Conservation (phyloP, 2,329 filamentous ascomycete species). For the Grosmannia serpens region DNA sequence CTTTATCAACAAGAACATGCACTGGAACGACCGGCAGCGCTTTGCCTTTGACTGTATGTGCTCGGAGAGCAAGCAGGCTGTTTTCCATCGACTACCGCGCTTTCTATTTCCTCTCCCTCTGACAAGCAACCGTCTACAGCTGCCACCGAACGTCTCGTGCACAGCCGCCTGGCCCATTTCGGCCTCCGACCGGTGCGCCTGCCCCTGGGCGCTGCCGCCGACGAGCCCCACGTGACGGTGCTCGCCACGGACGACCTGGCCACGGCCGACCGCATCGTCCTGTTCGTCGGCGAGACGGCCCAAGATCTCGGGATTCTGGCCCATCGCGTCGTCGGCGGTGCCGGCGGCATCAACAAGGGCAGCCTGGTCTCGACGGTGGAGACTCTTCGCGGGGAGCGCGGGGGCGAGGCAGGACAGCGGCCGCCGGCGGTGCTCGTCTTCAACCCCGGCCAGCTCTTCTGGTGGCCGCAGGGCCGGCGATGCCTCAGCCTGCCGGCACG, state of each 20-base stretch:
- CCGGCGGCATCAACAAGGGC: constrained; percentile 58
- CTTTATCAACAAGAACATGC: constrained; percentile 60
- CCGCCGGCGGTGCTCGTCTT: constrained; percentile 57
- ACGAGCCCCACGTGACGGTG: constrained; percentile 56
- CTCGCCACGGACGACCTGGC: constrained; percentile 44
- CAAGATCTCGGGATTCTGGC: constrained; percentile 69
- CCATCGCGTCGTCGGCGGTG: constrained; percentile 51
- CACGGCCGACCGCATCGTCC: constrained; percentile 49
- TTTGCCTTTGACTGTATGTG: constrained; percentile 60
- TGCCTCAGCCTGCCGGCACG: constrained; percentile 49
- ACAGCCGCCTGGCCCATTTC: constrained; percentile 46
- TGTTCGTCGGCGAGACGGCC: constrained; percentile 60
- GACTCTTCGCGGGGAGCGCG: constrained; percentile 20
- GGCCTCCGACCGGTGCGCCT: constrained; percentile 51
- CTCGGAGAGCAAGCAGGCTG: neutral
- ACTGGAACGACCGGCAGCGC: constrained; percentile 64
- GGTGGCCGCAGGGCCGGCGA: constrained; percentile 54
- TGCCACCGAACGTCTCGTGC: constrained; percentile 50
- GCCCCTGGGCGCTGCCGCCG: constrained; percentile 37
- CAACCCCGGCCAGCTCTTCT: constrained; percentile 67
- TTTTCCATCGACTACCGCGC: no score
- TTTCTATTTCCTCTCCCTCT: neutral
- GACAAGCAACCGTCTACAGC: constrained; percentile 27
- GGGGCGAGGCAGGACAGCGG: constrained; percentile 12
- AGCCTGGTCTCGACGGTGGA: constrained; percentile 54